Evolutionary conservation across 352 stramenopile species (phyloP).

Genomic region (Pelagophyceae sp.): DNA sequence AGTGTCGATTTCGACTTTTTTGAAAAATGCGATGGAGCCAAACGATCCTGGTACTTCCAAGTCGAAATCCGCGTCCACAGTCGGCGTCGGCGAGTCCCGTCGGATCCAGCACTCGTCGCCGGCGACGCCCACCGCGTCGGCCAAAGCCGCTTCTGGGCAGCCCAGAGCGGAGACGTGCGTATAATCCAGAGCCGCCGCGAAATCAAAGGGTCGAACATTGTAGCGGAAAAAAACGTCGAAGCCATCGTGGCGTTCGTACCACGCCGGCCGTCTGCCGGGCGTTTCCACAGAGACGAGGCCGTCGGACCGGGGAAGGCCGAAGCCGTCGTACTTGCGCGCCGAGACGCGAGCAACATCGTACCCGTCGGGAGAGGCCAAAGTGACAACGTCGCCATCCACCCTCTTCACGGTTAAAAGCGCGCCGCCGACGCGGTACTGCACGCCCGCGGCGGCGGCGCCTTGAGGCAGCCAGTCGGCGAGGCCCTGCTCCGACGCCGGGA

Average conservation of each 20-base stretch:
- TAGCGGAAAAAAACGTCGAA: constrained; percentile 57
- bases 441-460: background rate
- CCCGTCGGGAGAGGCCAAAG: background rate
- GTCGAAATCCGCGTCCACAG: constrained; percentile 25
- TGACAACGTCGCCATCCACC: background rate
- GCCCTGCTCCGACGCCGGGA: background rate
- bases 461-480: background rate
- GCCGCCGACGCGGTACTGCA: constrained; percentile 13
- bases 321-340: background rate
- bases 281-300: background rate
- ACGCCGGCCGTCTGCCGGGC: constrained; percentile 4
- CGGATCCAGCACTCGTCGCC: constrained; percentile 35
- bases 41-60: constrained; percentile 55
- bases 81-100: constrained; percentile 46
- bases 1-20: constrained; percentile 49
- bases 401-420: background rate
- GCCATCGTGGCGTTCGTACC: constrained; percentile 5
- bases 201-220: constrained; percentile 52
- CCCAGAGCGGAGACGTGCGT: constrained; percentile 49
- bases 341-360: background rate
- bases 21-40: constrained; percentile 52
- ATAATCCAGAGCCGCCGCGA: constrained; percentile 55
- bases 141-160: constrained; percentile 20
- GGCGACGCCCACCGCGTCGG: constrained; percentile 43
- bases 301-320: background rate